These are phyloP conservation scores for Mycena sp. DNA, from an alignment of 1,284 basidiomycete genomes.

Conservation along the genomic window DNA sequence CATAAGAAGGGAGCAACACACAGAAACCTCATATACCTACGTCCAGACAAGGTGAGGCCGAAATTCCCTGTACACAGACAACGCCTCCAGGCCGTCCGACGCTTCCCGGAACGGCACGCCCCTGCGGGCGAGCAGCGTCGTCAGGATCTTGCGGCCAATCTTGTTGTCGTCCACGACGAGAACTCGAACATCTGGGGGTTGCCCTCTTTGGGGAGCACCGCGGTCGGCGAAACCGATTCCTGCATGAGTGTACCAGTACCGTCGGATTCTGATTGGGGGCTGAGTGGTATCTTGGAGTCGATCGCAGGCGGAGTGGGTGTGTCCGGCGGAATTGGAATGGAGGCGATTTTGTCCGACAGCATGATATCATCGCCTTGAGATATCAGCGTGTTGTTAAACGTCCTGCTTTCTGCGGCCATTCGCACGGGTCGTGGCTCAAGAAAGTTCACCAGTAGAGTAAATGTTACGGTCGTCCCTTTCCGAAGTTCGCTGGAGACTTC, in stretches of 20 bases:
- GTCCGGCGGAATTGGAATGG: not conserved
- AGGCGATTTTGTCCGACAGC: not conserved
- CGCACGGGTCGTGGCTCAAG: not conserved
- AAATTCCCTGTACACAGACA: constrained; percentile 13
- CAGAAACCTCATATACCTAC: not conserved
- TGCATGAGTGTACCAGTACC: no score
- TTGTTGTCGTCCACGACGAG: constrained; percentile 17
- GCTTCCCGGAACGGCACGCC: constrained; percentile 15
- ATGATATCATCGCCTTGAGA: not conserved
- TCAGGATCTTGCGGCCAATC: constrained; percentile 15
- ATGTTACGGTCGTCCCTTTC: constrained; percentile 6
- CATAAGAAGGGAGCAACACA: not conserved
- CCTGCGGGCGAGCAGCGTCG: constrained; percentile 15
- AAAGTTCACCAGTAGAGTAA: constrained; percentile 13
- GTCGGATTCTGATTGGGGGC: no score
- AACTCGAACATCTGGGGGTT: not conserved
- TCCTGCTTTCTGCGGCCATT: not conserved
- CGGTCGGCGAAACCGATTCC: no score
- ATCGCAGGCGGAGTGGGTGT: not conserved
- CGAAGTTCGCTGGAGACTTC: constrained; percentile 5
- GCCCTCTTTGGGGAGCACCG: no score
- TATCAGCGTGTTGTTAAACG: constrained; percentile 1
- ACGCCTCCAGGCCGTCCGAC: constrained; percentile 10
- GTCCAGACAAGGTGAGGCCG: constrained; percentile 17
- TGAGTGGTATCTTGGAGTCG: no score